phyloP scores from a whole-genome alignment of 2,329 filamentous ascomycete genomes.

The Phaeosphaeriaceae sp. region DNA sequence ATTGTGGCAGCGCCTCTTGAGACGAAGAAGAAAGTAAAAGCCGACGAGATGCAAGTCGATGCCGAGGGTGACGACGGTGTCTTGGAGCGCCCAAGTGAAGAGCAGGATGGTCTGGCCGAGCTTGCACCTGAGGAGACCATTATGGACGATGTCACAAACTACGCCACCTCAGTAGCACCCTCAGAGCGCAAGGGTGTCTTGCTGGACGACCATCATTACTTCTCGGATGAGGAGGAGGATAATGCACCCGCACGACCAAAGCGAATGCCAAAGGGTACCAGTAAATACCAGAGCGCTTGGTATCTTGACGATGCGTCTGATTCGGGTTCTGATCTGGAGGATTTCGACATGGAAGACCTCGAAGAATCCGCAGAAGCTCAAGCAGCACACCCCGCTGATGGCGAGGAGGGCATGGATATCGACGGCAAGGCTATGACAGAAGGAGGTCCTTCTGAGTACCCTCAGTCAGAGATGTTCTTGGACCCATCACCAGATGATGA shows the following conservation, averaged over 20 bases:
- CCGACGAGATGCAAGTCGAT: slow-evolving; percentile 74
- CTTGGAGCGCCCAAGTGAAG: slow-evolving; percentile 76
- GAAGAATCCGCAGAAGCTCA: slow-evolving; percentile 60
- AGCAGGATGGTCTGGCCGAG: slow-evolving; percentile 82
- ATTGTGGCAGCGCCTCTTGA: slow-evolving; percentile 79
- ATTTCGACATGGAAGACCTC: slow-evolving; percentile 67
- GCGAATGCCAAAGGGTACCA: slow-evolving; percentile 87
- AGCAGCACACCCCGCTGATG: slow-evolving; percentile 78
- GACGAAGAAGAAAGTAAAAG: slow-evolving; percentile 64
- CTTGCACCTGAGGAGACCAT: slow-evolving; percentile 85
- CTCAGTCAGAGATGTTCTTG: slow-evolving; percentile 90
- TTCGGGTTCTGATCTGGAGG: slow-evolving; percentile 81
- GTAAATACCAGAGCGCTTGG: slow-evolving; percentile 94
- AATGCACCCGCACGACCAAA: slow-evolving; percentile 70
- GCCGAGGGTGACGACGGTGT: slow-evolving; percentile 60
- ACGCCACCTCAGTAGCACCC: slow-evolving; percentile 54
- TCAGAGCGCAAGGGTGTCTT: slow-evolving; percentile 79
- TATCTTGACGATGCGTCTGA: slow-evolving; percentile 83
- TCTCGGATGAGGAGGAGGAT: slow-evolving; percentile 82
- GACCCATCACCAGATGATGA: slow-evolving; percentile 84
- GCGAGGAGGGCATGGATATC: slow-evolving; percentile 69
- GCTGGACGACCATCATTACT: slow-evolving; percentile 97
- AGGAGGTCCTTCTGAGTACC: slow-evolving; percentile 84
- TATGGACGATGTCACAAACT: slow-evolving; percentile 73
- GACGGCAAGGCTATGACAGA: slow-evolving; percentile 72